Base-by-base conservation (phyloP, 768 basidiomycete species). In the Scleroderma citrinum region DNA sequence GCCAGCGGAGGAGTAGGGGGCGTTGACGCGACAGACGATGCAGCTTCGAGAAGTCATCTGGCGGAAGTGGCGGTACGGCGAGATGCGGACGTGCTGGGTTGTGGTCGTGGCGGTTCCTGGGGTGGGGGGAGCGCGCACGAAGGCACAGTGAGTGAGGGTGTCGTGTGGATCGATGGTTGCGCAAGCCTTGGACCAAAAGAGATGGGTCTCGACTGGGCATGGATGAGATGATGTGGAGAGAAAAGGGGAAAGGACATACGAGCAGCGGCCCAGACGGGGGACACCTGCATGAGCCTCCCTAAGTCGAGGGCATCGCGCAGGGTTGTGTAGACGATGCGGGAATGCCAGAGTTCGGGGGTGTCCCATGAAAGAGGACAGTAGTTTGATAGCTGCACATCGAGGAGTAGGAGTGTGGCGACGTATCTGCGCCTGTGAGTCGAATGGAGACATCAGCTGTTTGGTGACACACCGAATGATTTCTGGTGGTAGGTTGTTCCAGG, bases 141-240 rank as follows among this genome's bases (percentile, higher is more conserved):
- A 61, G 42, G 75, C 70, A 55, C 77, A 72, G 19, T 76, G 73
- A 4, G 70, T 72, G 19, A 82, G 72, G 36, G 65, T 55, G 58
- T 85, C 83, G 37, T 73, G 67, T 6, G 84, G 83, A 68, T 88
- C 85, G 53, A 87, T 68, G 26, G 78, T 62, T 3, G 74, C 60
- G 48, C 78, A 73, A 1, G 82, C 84, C 51, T 84, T 80, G 52
- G 73, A 72, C 85, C 85, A 88, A 60, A 85, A 87, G 16, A 74
- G 64, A 68, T 87, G 85, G 7, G 73, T 71, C 70, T 85, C 80
- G 49, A 88, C 85, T 87, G 35, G n/a, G 19, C 1, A 38, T 14
- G 23, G 7, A 44, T 59, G 49, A 57, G 51, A 52, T 24, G 38
- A 13, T 6, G 12, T 29, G 13, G 34, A 48, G 26, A 23, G 36